Conservation (phyloP, 139 green algal species). For the Tetradesmus obliquus region DNA sequence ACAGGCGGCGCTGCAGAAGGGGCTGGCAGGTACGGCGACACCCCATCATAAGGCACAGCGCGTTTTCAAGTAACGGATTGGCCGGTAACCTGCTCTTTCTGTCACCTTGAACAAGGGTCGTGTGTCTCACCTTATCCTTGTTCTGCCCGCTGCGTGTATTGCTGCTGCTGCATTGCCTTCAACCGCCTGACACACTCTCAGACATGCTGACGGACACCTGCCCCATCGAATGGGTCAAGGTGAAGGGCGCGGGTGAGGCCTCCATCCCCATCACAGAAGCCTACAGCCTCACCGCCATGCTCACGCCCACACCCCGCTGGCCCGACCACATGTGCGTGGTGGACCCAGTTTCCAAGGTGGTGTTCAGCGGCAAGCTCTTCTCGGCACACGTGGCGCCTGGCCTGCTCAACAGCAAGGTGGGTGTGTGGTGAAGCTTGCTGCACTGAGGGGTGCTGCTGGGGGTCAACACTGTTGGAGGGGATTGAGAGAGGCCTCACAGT, state of each 20-base stretch:
- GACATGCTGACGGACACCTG: background rate
- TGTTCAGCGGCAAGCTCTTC: slow-evolving; percentile 79
- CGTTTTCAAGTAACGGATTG: background rate
- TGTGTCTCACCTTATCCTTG: too few relatives aligned
- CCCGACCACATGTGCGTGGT: slow-evolving; percentile 82
- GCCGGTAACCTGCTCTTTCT: too few relatives aligned
- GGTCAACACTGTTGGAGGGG: too few relatives aligned
- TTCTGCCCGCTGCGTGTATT: background rate
- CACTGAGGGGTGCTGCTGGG: background rate
- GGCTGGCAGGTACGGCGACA: slow-evolving; percentile 10
- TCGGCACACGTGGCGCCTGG: slow-evolving; percentile 78
- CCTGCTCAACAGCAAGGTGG: slow-evolving; percentile 46
- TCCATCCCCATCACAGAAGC: slow-evolving; percentile 34
- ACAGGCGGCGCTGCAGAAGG: slow-evolving; percentile 43
- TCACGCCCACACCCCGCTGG: slow-evolving; percentile 89
- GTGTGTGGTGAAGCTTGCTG: background rate
- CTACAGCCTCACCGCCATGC: slow-evolving; percentile 37
- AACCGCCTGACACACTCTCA: background rate
- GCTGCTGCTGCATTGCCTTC: background rate
- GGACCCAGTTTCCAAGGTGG: slow-evolving; percentile 52
- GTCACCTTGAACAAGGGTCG: too few relatives aligned
- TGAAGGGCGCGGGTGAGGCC: slow-evolving; percentile 9
- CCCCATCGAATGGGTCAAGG: slow-evolving; percentile 37
- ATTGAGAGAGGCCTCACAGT: background rate
- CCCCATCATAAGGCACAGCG: background rate